Conservation (phyloP, 495 filamentous ascomycete genomes). For the Thozetella sp. region DNA sequence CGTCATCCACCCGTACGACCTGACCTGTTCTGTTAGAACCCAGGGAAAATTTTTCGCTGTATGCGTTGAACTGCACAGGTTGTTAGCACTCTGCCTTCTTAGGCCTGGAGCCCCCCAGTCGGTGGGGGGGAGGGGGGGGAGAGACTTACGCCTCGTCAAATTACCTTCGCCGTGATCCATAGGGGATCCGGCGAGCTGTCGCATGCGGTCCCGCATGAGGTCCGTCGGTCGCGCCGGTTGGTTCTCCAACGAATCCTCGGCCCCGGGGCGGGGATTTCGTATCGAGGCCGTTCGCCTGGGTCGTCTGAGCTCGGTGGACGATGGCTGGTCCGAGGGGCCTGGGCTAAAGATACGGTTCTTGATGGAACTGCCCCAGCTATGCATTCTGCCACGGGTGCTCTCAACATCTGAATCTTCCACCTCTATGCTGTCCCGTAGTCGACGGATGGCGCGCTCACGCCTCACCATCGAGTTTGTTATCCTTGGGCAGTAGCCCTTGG, state of each 20-base stretch:
- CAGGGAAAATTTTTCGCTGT: slow-evolving; percentile 22
- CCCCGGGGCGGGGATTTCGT: neutral
- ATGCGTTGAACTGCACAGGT: slow-evolving; percentile 22
- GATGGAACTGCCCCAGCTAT: slow-evolving; percentile 12
- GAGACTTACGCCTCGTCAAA: slow-evolving; percentile 19
- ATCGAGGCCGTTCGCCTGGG: neutral
- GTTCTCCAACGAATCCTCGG: neutral
- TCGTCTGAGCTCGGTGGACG: slow-evolving; percentile 11
- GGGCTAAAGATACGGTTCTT: slow-evolving; percentile 12
- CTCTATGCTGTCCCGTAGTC: slow-evolving; percentile 29
- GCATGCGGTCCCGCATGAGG: slow-evolving; percentile 26
- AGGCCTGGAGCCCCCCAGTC: neutral
- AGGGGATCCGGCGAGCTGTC: slow-evolving; percentile 24
- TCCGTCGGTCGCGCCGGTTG: slow-evolving; percentile 3
- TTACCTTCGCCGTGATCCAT: slow-evolving; percentile 14
- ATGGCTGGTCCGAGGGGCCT: slow-evolving; percentile 4
- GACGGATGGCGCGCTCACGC: slow-evolving; percentile 61
- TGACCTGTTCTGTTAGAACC: slow-evolving; percentile 11
- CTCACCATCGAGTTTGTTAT: slow-evolving; percentile 87
- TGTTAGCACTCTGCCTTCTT: neutral
- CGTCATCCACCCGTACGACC: neutral
- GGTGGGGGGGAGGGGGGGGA: neutral
- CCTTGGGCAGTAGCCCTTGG: slow-evolving; percentile 63
- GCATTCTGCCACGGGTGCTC: slow-evolving; percentile 4
- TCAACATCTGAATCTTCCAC: slow-evolving; percentile 15